These are phyloP conservation scores for Lagenidium giganteum DNA, from an alignment of 352 stramenopile species.

Conservation along the genomic window DNA sequence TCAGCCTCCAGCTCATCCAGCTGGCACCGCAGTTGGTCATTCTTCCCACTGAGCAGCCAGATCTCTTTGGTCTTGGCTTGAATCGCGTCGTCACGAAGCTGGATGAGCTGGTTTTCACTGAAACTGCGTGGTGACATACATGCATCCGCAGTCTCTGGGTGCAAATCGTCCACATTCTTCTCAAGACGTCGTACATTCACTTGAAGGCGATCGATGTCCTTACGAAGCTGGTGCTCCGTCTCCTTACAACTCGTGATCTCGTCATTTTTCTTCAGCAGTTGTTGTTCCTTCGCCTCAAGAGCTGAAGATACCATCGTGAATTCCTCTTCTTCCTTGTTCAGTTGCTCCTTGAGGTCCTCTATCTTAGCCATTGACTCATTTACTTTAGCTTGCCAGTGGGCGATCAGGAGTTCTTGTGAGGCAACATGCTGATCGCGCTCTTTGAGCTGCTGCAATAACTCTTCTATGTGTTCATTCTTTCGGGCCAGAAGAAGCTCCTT, in stretches of 20 bases:
- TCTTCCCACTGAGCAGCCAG: slow-evolving; percentile 60
- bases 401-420: not conserved
- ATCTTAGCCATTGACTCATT: slow-evolving; percentile 21
- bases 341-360: slow-evolving; percentile 33
- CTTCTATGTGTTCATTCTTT: slow-evolving; percentile 59
- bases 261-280: slow-evolving; percentile 25
- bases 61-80: slow-evolving; percentile 64
- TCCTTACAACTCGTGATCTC: slow-evolving; percentile 24
- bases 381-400: slow-evolving; percentile 7
- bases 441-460: slow-evolving; percentile 45
- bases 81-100: slow-evolving; percentile 68
- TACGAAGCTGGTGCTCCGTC: slow-evolving; percentile 29
- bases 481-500: slow-evolving; percentile 56
- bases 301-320: slow-evolving; percentile 55
- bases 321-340: slow-evolving; percentile 62
- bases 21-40: slow-evolving; percentile 57
- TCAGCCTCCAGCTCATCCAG: slow-evolving; percentile 61
- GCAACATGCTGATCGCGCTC: slow-evolving; percentile 13
- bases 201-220: slow-evolving; percentile 38
- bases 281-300: slow-evolving; percentile 43
- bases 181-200: slow-evolving; percentile 32
- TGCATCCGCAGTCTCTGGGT: slow-evolving; percentile 40
- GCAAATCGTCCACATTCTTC: slow-evolving; percentile 34
- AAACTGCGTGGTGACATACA: slow-evolving; percentile 73
- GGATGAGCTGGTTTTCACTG: slow-evolving; percentile 66